A percentile compares a stretch with the other conserved stretches of the same genome.
Conservation (phyloP, 2,329 filamentous ascomycete species). For the Xylariaceae sp. region DNA sequence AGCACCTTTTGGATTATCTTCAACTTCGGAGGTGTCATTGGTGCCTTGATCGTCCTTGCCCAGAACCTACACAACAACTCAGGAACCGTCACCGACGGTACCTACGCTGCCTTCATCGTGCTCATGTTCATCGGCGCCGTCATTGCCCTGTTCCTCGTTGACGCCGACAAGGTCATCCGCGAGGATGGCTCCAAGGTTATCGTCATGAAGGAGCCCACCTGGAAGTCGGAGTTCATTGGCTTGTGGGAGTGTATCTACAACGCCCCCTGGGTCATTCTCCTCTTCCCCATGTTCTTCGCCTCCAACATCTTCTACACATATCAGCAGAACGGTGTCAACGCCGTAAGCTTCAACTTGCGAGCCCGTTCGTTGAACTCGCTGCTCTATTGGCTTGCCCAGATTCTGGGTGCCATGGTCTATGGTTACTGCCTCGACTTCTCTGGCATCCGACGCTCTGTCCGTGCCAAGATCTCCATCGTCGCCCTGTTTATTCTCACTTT, state of each 20-base stretch:
- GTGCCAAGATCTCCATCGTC: conserved; percentile 58
- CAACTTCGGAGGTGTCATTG: conserved; percentile 86
- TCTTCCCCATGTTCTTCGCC: conserved; percentile 77
- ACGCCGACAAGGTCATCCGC: conserved; percentile 63
- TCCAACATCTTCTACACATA: conserved; percentile 81
- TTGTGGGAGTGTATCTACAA: conserved; percentile 60
- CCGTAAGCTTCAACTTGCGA: conserved; percentile 65
- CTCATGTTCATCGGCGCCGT: conserved; percentile 64
- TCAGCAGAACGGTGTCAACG: conserved; percentile 70
- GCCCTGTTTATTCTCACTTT: conserved; percentile 63
- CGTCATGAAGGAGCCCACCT: conserved; percentile 72
- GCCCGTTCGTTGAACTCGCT: conserved; percentile 67
- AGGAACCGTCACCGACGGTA: conserved; percentile 57
- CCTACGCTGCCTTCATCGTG: conserved; percentile 72
- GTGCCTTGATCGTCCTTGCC: conserved; percentile 69
- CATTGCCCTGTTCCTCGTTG: conserved; percentile 58
- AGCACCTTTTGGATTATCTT: conserved; percentile 94
- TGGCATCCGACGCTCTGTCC: conserved; percentile 53
- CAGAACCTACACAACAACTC: conserved; percentile 61
- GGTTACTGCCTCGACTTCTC: conserved; percentile 61
- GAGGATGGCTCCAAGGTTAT: conserved; percentile 68
- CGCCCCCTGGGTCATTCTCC: conserved; percentile 63
- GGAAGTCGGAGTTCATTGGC: conserved; percentile 66
- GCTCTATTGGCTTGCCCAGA: conserved; percentile 70
- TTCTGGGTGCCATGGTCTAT: conserved; percentile 64